phyloP scores from a whole-genome alignment of 768 basidiomycete genomes.

The Melanogaster broomeanus region DNA sequence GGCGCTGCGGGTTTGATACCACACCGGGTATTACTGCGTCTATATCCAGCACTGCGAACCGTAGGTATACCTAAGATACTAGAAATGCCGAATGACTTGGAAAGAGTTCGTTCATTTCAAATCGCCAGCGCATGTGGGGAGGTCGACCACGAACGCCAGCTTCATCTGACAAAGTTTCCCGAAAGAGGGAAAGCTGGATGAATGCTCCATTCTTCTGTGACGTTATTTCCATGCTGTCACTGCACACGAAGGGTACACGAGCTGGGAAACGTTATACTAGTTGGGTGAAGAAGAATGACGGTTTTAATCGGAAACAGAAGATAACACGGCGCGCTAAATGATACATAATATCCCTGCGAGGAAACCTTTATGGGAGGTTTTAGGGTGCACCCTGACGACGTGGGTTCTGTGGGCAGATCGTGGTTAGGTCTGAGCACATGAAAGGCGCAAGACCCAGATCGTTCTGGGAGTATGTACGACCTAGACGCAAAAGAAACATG shows the following conservation, averaged over 20 bases:
- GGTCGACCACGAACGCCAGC: background rate
- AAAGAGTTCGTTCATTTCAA: conserved; percentile 34
- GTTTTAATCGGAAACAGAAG: conserved; percentile 28
- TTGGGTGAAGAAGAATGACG: conserved; percentile 11
- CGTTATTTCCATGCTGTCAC: conserved; percentile 25
- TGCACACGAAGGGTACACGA: conserved; percentile 10
- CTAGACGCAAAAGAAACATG: background rate
- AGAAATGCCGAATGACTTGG: background rate
- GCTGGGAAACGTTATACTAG: conserved; percentile 18
- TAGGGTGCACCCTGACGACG: conserved; percentile 36
- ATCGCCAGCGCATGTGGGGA: conserved; percentile 20
- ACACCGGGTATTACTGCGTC: too few relatives aligned
- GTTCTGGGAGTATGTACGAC: conserved; percentile 5
- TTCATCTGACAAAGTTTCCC: conserved; percentile 15
- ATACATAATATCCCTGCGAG: conserved; percentile 34
- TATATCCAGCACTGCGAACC: too few relatives aligned
- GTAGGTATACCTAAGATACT: too few relatives aligned
- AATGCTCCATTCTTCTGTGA: conserved; percentile 21
- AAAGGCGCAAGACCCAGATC: conserved; percentile 10
- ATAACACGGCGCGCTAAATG: conserved; percentile 14
- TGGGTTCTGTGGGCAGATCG: conserved; percentile 14
- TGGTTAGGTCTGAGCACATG: conserved; percentile 9
- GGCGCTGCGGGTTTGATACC: background rate
- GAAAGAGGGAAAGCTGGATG: conserved; percentile 1
- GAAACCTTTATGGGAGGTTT: conserved; percentile 22